Percentiles rank a stretch among this genome's conserved stretches.
Conservation (phyloP, 495 filamentous ascomycete species). For the Rhizodiscina lignyota region DNA sequence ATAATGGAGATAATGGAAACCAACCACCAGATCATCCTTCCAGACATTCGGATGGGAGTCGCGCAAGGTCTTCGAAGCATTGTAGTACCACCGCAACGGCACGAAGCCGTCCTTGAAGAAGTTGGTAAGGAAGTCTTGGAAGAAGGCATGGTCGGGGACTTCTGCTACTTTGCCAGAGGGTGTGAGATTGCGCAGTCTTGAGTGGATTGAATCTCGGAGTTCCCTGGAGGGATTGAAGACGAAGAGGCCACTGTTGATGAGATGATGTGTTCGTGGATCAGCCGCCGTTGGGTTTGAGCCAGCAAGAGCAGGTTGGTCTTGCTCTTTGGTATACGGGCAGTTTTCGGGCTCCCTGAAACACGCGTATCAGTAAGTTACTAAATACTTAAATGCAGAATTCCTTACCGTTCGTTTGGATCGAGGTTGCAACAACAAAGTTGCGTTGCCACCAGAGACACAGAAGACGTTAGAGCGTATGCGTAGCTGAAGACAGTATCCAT, state of each 20-base stretch:
- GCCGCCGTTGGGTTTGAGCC: no score
- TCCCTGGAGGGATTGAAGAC: constrained; percentile 21
- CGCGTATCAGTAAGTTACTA: no score
- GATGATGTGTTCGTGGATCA: constrained; percentile 21
- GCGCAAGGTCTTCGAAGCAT: constrained; percentile 35
- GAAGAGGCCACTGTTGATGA: constrained; percentile 27
- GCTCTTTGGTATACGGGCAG: no score
- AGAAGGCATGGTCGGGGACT: constrained; percentile 38
- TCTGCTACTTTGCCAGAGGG: constrained; percentile 12
- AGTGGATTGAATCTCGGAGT: constrained; percentile 23
- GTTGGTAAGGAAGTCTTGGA: constrained; percentile 34
- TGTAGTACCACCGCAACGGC: constrained; percentile 28
- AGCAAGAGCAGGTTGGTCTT: no score
- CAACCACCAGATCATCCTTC: constrained; percentile 32
- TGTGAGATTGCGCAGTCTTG: constrained; percentile 22
- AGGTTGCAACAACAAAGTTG: constrained; percentile 37
- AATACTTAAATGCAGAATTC: no score
- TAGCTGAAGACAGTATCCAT: no score
- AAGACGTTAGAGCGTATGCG: constrained; percentile 30
- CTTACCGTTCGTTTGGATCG: constrained; percentile 30
- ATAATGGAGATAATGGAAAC: constrained; percentile 33
- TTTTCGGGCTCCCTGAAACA: no score
- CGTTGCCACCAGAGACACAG: constrained; percentile 23
- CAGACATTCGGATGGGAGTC: constrained; percentile 37
- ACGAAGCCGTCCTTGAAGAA: constrained; percentile 22